Evolutionary conservation across 805 yeast genomes (phyloP).

Genomic region (Danielia reshetovae): DNA sequence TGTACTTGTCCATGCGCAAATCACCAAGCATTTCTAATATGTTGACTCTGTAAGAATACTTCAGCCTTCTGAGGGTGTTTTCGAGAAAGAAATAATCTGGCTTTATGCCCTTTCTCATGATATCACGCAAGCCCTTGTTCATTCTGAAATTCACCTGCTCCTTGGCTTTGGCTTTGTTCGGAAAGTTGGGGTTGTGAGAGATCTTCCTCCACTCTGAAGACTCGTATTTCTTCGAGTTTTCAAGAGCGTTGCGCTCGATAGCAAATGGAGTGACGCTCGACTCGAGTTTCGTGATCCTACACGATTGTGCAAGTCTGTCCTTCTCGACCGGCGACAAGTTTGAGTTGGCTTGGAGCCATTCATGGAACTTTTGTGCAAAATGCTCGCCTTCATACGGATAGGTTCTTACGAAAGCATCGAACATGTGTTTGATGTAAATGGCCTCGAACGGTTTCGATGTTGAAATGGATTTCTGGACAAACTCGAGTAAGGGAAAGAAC

Average conservation of each 20-base stretch:
- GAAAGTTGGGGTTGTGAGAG: conserved; percentile 10
- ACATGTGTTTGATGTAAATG: conserved; percentile 21
- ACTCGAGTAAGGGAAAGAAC: conserved; percentile 26
- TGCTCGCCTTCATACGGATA: conserved; percentile 30
- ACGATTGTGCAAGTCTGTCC: conserved; percentile 7
- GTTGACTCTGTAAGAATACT: conserved; percentile 10
- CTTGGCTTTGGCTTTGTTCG: conserved; percentile 11
- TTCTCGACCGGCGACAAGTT: conserved; percentile 11
- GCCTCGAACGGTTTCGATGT: conserved; percentile 18
- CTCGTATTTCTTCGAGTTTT: conserved; percentile 22
- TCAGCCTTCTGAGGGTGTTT: conserved; percentile 28
- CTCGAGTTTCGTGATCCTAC: conserved; percentile 17
- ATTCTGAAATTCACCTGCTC: conserved; percentile 29
- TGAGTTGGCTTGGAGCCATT: conserved; percentile 16
- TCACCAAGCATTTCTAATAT: conserved; percentile 23
- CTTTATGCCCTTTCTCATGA: conserved; percentile 31
- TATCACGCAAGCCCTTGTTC: conserved; percentile 29
- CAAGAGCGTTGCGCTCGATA: conserved; percentile 11
- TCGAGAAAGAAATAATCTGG: conserved; percentile 33
- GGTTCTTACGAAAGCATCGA: conserved; percentile 28
- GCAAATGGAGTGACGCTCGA: conserved; percentile 28
- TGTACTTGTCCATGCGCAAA: conserved; percentile 20
- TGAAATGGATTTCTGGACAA: conserved; percentile 17
- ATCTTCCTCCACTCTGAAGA: conserved; percentile 22
- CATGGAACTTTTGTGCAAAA: conserved; percentile 17